Conservation (phyloP, 2,329 filamentous ascomycete species). For the Aspergillus japonicus region DNA sequence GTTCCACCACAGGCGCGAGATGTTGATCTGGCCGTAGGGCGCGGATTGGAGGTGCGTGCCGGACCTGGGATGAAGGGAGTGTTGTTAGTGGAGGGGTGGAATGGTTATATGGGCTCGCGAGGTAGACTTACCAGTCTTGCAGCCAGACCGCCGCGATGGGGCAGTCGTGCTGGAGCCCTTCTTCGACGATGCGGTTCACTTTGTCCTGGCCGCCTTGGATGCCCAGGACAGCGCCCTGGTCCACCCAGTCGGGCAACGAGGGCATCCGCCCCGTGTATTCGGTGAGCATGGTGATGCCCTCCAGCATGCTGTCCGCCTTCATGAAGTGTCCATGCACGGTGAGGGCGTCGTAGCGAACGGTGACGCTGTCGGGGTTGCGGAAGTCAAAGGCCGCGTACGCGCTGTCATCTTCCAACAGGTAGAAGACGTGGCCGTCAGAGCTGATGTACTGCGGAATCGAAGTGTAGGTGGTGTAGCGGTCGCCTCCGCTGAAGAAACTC, state of each 20-base stretch:
- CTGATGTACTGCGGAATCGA: constrained; percentile 27
- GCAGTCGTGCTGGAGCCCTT: no score
- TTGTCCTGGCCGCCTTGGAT: no score
- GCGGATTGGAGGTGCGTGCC: constrained; percentile 36
- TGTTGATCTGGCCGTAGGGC: constrained; percentile 31
- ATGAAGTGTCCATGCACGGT: no score
- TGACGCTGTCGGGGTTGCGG: constrained; percentile 7
- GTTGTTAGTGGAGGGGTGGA: background rate
- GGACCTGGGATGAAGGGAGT: constrained; percentile 18
- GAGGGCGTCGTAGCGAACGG: no score
- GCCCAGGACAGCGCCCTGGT: constrained; percentile 33
- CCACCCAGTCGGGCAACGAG: constrained; percentile 29
- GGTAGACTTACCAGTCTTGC: no score
- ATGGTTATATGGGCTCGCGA: no score
- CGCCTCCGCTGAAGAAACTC: constrained; percentile 29
- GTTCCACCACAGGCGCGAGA: constrained; percentile 42
- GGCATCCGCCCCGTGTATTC: constrained; percentile 37
- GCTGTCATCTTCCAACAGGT: constrained; percentile 28
- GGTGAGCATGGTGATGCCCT: constrained; percentile 35
- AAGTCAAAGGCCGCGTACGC: constrained; percentile 37
- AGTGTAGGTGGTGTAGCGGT: constrained; percentile 36
- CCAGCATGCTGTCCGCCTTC: constrained; percentile 20
- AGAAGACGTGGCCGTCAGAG: constrained; percentile 25
- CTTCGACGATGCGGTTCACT: no score
- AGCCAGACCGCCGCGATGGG: no score